Percentiles rank a stretch among this genome's conserved stretches.
These are phyloP conservation scores for Phlegmacium glaucopus DNA, from an alignment of 768 basidiomycete species.

Conservation along the genomic window DNA sequence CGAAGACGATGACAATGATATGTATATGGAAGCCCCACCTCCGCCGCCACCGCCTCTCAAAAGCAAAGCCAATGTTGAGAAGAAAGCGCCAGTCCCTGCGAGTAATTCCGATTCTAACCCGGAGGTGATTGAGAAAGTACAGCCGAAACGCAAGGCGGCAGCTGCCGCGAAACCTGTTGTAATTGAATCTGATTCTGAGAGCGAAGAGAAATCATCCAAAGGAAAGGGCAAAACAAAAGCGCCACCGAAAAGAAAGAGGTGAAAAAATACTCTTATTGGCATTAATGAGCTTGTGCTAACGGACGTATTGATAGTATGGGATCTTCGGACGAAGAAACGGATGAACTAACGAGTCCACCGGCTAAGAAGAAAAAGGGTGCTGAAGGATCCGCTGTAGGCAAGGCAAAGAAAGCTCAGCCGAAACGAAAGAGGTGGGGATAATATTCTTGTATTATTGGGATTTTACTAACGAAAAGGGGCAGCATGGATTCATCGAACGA, in stretches of 20 bases:
- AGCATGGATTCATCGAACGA: slow-evolving; percentile 8
- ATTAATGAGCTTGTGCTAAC: slow-evolving; percentile 17
- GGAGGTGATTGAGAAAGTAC: slow-evolving; percentile 19
- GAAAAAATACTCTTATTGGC: slow-evolving; percentile 21
- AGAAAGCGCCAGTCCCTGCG: slow-evolving; percentile 4
- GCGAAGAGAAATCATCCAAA: slow-evolving; percentile 22
- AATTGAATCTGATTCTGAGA: slow-evolving; percentile 28
- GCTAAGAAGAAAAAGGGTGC: slow-evolving; percentile 31
- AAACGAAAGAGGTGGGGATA: slow-evolving; percentile 68
- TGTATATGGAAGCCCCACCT: slow-evolving; percentile 1
- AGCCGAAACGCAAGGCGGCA: slow-evolving; percentile 13
- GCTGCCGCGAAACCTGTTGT: slow-evolving; percentile 13
- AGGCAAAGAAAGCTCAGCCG: slow-evolving; percentile 14
- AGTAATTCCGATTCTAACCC: slow-evolving; percentile 33
- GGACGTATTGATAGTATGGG: not conserved
- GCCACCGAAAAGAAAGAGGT: slow-evolving; percentile 68
- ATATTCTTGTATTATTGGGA: not conserved
- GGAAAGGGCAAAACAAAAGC: slow-evolving; percentile 23
- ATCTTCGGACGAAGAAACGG: not conserved
- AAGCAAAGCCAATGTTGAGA: slow-evolving; percentile 7
- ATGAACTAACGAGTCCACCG: slow-evolving; percentile 10
- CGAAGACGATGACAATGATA: slow-evolving; percentile 14
- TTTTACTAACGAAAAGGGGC: slow-evolving; percentile 1
- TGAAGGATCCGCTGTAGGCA: slow-evolving; percentile 15
- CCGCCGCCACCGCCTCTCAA: slow-evolving; percentile 4